Percentiles rank a stretch among this genome's conserved stretches.
Conservation (phyloP, 441 rosid species). For the Euphorbia celastroides region DNA sequence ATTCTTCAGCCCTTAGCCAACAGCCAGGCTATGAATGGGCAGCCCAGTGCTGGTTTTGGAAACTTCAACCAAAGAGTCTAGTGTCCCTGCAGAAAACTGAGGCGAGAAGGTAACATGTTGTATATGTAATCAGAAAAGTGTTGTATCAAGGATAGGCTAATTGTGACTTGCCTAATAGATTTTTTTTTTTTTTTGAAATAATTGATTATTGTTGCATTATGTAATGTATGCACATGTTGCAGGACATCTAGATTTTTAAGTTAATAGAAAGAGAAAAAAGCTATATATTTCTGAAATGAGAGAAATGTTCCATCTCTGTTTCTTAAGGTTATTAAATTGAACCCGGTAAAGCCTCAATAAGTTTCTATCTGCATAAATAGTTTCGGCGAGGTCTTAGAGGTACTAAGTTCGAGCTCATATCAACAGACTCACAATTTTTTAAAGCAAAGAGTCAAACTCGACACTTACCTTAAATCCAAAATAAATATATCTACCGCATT, state of each 20-base stretch:
- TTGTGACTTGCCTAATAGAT: slow-evolving; percentile 8
- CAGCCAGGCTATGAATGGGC: slow-evolving; percentile 38
- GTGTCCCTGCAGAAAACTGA: slow-evolving; percentile 14
- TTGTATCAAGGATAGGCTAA: slow-evolving; percentile 7
- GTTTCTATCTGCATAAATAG: too few relatives aligned
- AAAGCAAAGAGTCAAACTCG: neutral
- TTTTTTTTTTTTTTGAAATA: slow-evolving; percentile 6
- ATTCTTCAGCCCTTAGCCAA: slow-evolving; percentile 36
- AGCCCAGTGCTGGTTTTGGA: slow-evolving; percentile 40
- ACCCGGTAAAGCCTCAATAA: too few relatives aligned
- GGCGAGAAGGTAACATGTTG: slow-evolving; percentile 21
- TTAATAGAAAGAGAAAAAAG: neutral
- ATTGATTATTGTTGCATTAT: slow-evolving; percentile 1
- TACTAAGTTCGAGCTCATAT: too few relatives aligned
- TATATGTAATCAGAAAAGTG: slow-evolving; percentile 24
- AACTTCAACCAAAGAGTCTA: slow-evolving; percentile 61
- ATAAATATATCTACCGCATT: too few relatives aligned
- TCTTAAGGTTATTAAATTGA: too few relatives aligned
- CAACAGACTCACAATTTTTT: too few relatives aligned
- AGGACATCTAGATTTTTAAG: neutral
- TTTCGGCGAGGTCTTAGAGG: too few relatives aligned
- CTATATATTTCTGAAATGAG: neutral
- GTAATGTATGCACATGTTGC: slow-evolving; percentile 7
- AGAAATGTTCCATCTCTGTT: neutral
- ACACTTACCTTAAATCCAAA: neutral